phyloP scores from a whole-genome alignment of 129 eudicot species.

The Glebionis coronaria region DNA sequence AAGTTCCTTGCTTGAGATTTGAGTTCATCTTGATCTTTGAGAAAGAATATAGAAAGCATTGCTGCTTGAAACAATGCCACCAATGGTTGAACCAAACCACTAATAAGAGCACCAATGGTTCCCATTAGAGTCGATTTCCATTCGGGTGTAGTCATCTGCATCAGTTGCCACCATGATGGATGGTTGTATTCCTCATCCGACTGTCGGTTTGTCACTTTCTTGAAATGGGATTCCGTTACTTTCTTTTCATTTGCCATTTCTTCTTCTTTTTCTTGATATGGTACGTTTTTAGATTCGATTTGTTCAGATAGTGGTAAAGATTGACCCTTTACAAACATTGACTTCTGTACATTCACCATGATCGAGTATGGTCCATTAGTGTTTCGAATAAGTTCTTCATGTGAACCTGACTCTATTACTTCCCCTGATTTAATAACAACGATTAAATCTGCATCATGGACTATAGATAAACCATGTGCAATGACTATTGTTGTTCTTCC shows the following conservation, averaged over 20 bases:
- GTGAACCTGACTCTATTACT: slow-evolving; percentile 38
- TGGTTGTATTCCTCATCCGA: slow-evolving; percentile 19
- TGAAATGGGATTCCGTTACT: not conserved
- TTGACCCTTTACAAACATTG: slow-evolving; percentile 6
- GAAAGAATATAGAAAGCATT: slow-evolving; percentile 30
- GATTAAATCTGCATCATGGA: slow-evolving; percentile 18
- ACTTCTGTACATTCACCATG: slow-evolving; percentile 11
- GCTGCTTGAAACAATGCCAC: slow-evolving; percentile 27
- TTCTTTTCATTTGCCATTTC: slow-evolving; percentile 3
- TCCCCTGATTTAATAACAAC: slow-evolving; percentile 31
- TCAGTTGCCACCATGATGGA: slow-evolving; percentile 29
- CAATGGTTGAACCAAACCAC: slow-evolving; percentile 30
- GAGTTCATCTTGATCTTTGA: slow-evolving; percentile 19
- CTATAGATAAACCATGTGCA: slow-evolving; percentile 28
- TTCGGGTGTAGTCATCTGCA: slow-evolving; percentile 29
- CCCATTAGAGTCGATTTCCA: slow-evolving; percentile 34
- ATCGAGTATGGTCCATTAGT: slow-evolving; percentile 23
- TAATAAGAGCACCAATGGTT: slow-evolving; percentile 28
- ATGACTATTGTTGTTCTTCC: slow-evolving; percentile 33
- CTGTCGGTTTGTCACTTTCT: slow-evolving; percentile 15
- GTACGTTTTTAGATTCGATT: slow-evolving; percentile 5
- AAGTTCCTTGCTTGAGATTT: slow-evolving; percentile 15
- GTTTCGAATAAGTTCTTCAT: slow-evolving; percentile 28
- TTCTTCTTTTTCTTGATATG: not conserved
- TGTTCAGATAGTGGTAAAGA: slow-evolving; percentile 1